phyloP scores from a whole-genome alignment of 768 basidiomycete species.

The Lentinus tigrinus region DNA sequence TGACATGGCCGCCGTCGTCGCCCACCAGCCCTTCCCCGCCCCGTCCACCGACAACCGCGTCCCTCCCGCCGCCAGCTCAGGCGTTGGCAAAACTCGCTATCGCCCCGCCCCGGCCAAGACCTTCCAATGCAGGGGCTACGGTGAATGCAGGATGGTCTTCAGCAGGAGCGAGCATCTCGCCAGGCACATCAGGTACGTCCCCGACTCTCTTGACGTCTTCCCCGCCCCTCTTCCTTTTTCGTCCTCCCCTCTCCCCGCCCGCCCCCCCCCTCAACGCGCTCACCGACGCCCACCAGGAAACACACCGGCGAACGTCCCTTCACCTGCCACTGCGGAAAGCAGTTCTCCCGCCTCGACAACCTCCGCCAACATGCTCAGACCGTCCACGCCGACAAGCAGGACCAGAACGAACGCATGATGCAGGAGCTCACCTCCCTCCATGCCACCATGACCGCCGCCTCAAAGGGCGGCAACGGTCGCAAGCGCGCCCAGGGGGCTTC shows the following conservation, averaged over 20 bases:
- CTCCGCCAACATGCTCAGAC: conserved; percentile 96
- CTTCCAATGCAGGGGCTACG: conserved; percentile 93
- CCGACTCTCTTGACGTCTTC: conserved; percentile 22
- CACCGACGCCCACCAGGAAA: conserved; percentile 58
- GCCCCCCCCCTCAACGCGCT: conserved; percentile 11
- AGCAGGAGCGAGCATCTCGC: conserved; percentile 94
- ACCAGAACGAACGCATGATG: conserved; percentile 90
- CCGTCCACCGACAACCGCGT: conserved; percentile 11
- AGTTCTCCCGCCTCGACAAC: conserved; percentile 96
- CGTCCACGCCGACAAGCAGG: conserved; percentile 92
- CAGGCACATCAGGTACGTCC: conserved; percentile 84
- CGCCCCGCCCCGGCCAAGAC: conserved; percentile 88
- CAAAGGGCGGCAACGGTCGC: conserved; percentile 38
- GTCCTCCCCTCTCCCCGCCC: conserved; percentile 14
- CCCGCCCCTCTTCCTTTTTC: conserved; percentile 17
- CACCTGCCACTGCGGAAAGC: conserved; percentile 91
- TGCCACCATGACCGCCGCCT: conserved; percentile 68
- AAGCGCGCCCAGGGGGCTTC: conserved; percentile 32
- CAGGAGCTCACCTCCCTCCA: conserved; percentile 82
- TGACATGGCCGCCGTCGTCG: conserved; percentile 30
- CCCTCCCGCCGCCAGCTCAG: conserved; percentile 9
- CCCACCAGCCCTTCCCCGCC: conserved; percentile 14
- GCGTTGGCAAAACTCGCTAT: conserved; percentile 53
- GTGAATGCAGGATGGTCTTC: conserved; percentile 96
- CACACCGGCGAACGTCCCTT: conserved; percentile 98